These are phyloP conservation scores for Flaveria ramosissima DNA, from an alignment of 129 eudicot species.

Conservation along the genomic window DNA sequence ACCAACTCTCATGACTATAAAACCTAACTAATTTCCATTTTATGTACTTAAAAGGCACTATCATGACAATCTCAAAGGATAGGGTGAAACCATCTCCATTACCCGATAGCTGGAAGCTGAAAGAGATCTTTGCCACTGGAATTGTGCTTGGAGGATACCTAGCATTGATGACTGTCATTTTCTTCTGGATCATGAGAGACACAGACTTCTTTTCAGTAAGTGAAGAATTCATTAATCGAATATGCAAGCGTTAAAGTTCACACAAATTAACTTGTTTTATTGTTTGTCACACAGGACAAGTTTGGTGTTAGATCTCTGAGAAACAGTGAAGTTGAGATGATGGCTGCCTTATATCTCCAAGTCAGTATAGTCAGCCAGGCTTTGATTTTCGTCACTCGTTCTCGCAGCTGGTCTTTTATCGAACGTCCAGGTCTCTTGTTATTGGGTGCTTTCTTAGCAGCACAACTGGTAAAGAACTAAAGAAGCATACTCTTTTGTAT, in stretches of 20 bases:
- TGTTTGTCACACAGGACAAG: constrained; percentile 45
- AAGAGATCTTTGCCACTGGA: constrained; percentile 96
- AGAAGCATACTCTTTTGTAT: constrained; percentile 14
- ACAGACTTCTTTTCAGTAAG: constrained; percentile 83
- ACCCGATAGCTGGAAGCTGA: constrained; percentile 97
- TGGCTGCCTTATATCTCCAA: constrained; percentile 96
- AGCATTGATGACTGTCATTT: constrained; percentile 90
- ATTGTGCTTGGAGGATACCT: constrained; percentile 89
- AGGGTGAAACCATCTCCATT: constrained; percentile 97
- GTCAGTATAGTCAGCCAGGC: constrained; percentile 98
- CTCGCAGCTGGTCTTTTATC: constrained; percentile 81
- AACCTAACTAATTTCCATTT: constrained; percentile 20
- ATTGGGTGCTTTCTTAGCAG: constrained; percentile 65
- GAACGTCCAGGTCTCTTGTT: constrained; percentile 89
- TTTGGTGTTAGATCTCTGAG: constrained; percentile 69
- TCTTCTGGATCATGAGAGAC: constrained; percentile 88
- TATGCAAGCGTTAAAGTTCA: background rate
- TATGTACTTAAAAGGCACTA: constrained; percentile 56
- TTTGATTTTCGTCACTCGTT: constrained; percentile 87
- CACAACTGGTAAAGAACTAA: constrained; percentile 87
- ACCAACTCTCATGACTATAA: background rate
- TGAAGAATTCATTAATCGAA: constrained; percentile 3
- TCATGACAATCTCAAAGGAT: constrained; percentile 98
- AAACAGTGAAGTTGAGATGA: constrained; percentile 63
- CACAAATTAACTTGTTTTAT: background rate